Conservation (phyloP, 257 asterid species). For the Ehretia macrophylla region DNA sequence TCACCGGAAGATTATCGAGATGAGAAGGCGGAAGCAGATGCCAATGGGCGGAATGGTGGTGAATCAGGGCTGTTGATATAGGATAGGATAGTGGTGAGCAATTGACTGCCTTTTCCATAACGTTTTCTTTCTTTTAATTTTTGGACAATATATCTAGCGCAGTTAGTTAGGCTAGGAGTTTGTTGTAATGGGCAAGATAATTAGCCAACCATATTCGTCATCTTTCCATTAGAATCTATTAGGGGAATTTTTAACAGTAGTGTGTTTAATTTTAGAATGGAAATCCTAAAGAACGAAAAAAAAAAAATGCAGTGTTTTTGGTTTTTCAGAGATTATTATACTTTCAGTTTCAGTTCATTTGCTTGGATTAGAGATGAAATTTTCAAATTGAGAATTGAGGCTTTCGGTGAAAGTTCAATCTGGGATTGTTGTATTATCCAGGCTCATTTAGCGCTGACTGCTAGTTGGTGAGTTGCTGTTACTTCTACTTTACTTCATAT, state of each 20-base stretch:
- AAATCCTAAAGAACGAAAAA: too few relatives aligned
- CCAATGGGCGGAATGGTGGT: slow-evolving; percentile 26
- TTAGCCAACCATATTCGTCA: slow-evolving; percentile 23
- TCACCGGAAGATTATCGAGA: slow-evolving; percentile 79
- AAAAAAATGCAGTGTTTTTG: slow-evolving; percentile 18
- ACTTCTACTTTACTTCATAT: too few relatives aligned
- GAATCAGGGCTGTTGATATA: slow-evolving; percentile 52
- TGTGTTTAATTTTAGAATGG: slow-evolving; percentile 22
- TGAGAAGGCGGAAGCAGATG: slow-evolving; percentile 63
- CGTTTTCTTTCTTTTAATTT: slow-evolving; percentile 1
- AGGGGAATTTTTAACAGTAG: slow-evolving; percentile 30
- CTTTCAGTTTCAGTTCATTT: slow-evolving; percentile 7
- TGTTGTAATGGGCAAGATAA: slow-evolving; percentile 30
- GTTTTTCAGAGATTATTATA: neutral
- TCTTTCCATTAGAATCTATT: slow-evolving; percentile 28
- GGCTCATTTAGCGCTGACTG: too few relatives aligned
- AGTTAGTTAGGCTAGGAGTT: slow-evolving; percentile 42
- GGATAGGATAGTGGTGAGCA: slow-evolving; percentile 45
- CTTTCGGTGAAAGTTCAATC: neutral
- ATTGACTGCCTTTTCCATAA: slow-evolving; percentile 23
- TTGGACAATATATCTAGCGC: slow-evolving; percentile 17
- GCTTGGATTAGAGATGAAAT: slow-evolving; percentile 6
- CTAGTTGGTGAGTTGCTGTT: too few relatives aligned
- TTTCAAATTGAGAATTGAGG: neutral
- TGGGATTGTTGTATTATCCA: neutral